Conservation (phyloP, 2,329 filamentous ascomycete genomes). For the Xylariaceae sp. region DNA sequence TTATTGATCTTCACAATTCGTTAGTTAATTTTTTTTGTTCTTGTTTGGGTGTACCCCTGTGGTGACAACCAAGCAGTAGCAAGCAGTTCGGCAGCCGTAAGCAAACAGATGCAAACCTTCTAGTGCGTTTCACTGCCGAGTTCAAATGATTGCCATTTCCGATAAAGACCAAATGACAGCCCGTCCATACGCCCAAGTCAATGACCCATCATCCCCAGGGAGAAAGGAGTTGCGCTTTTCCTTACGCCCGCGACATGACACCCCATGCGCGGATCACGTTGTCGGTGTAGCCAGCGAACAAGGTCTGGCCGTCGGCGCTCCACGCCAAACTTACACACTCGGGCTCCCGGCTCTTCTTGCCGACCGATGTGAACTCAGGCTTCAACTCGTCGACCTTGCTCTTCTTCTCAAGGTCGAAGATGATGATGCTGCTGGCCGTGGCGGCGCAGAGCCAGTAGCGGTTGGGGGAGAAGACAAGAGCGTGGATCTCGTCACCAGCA, state of each 20-base stretch:
- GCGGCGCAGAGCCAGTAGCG: conserved; percentile 99
- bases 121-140: conserved; percentile 24
- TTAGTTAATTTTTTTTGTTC: conserved; percentile 26
- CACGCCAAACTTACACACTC: conserved; percentile 97
- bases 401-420: conserved; percentile 99
- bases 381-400: conserved; percentile 99
- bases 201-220: conserved; percentile 26
- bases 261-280: conserved; percentile 98
- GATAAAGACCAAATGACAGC: conserved; percentile 33
- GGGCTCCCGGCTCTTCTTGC: conserved; percentile 98
- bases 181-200: conserved; percentile 33
- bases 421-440: conserved; percentile 96
- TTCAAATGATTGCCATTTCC: conserved; percentile 30
- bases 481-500: conserved; percentile 99
- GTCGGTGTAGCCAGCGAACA: conserved; percentile 99
- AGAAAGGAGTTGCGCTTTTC: conserved; percentile 21
- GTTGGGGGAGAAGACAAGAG: conserved; percentile 99
- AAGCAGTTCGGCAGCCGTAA: conserved; percentile 13
- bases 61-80: conserved; percentile 23
- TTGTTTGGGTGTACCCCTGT: conserved; percentile 27
- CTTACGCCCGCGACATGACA: conserved; percentile 88
- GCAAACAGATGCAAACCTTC: conserved; percentile 22
- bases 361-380: conserved; percentile 91
- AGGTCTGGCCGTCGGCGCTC: conserved; percentile 96
- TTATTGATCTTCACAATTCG: conserved; percentile 28